Conservation (phyloP, 768 basidiomycete species). For the Multifurca ochricompacta region DNA sequence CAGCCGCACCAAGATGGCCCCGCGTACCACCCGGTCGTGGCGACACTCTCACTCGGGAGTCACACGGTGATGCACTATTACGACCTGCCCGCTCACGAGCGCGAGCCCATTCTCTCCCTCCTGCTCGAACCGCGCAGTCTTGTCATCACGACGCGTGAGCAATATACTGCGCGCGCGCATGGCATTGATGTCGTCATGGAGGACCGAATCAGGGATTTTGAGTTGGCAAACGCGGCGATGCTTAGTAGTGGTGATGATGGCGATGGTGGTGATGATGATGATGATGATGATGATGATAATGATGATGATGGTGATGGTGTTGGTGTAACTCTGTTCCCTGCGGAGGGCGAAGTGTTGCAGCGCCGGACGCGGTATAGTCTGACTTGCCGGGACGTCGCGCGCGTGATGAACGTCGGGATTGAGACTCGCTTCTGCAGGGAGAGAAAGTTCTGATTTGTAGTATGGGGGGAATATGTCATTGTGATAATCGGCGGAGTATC, state of each 20-base stretch:
- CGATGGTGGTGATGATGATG: too few species aligned
- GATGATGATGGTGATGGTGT: slow-evolving; percentile 31
- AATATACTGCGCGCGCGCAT: slow-evolving; percentile 73
- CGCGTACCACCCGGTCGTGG: slow-evolving; percentile 78
- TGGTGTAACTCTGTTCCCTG: slow-evolving; percentile 25
- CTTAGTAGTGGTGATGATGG: slow-evolving; percentile 38
- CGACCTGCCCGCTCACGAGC: slow-evolving; percentile 49
- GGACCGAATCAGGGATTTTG: slow-evolving; percentile 35
- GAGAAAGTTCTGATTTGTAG: neutral
- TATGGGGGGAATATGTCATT: too few species aligned
- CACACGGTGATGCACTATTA: slow-evolving; percentile 83
- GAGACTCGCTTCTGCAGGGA: neutral
- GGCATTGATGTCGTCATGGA: slow-evolving; percentile 58
- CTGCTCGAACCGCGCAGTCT: slow-evolving; percentile 82
- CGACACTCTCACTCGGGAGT: slow-evolving; percentile 83
- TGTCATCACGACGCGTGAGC: slow-evolving; percentile 58
- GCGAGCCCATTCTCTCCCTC: slow-evolving; percentile 57
- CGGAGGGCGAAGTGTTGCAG: slow-evolving; percentile 42
- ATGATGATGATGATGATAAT: too few species aligned
- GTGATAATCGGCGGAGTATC: too few species aligned
- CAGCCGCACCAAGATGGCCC: slow-evolving; percentile 94
- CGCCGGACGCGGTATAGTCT: slow-evolving; percentile 68
- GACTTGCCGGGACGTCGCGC: slow-evolving; percentile 78
- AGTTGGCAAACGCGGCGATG: slow-evolving; percentile 51
- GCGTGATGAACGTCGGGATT: slow-evolving; percentile 32